A percentile compares a stretch with the other conserved stretches of the same genome.
Evolutionary conservation across 202 grass and related monocot species (phyloP).

Genomic region (Dendrocalamus latiflorus): DNA sequence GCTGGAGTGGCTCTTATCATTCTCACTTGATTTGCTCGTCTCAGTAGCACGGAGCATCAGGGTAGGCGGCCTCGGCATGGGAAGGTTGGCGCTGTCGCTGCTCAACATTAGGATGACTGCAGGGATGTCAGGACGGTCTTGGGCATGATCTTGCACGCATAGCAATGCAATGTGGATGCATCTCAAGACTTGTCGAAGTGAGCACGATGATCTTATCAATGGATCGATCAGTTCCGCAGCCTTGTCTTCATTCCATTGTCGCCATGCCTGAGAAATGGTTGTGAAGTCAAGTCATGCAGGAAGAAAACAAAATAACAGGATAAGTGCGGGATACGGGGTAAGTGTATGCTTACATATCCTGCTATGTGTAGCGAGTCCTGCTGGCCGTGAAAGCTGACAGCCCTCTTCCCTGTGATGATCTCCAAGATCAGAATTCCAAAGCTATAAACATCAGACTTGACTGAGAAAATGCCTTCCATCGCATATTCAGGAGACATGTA

Average conservation of each 20-base stretch:
- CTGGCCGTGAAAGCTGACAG: constrained; percentile 61
- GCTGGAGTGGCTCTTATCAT: constrained; percentile 41
- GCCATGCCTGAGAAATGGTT: constrained; percentile 53
- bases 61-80: constrained; percentile 58
- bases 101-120: constrained; percentile 60
- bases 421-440: constrained; percentile 75
- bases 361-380: constrained; percentile 60
- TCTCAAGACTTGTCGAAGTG: constrained; percentile 40
- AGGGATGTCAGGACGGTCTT: constrained; percentile 64
- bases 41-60: constrained; percentile 46
- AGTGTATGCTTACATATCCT: constrained; percentile 57
- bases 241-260: constrained; percentile 77
- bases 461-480: constrained; percentile 92
- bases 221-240: constrained; percentile 66
- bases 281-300: background rate
- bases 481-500: constrained; percentile 97
- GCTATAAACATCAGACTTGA: constrained; percentile 88
- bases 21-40: constrained; percentile 42
- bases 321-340: background rate
- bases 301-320: background rate
- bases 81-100: constrained; percentile 43
- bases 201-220: constrained; percentile 38
- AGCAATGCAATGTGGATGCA: constrained; percentile 74
- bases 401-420: constrained; percentile 70
- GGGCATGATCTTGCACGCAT: constrained; percentile 79